A percentile compares a stretch with the other conserved stretches of the same genome.
phyloP scores from a whole-genome alignment of 83 land plant genomes.

The Diphasiastrum complanatum region DNA sequence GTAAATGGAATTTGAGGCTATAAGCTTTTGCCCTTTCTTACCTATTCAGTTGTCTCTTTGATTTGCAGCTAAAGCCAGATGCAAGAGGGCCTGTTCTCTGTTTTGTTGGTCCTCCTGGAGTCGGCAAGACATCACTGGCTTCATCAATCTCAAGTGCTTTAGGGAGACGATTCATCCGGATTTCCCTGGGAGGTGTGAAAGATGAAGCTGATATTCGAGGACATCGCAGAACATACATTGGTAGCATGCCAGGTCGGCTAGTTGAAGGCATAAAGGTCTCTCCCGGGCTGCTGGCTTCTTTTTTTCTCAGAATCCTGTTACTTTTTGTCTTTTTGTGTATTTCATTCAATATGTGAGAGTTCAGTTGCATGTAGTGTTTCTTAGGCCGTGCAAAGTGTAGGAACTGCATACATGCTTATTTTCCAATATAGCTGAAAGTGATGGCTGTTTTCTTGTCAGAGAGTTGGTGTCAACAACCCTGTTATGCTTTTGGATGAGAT shows the following conservation, averaged over 20 bases:
- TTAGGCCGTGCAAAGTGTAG: too few relatives aligned
- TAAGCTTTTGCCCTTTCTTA: not conserved
- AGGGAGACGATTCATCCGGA: slow-evolving; percentile 76
- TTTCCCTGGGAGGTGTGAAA: slow-evolving; percentile 96
- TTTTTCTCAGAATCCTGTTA: too few relatives aligned
- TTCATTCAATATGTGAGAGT: too few relatives aligned
- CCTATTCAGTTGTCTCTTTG: not conserved
- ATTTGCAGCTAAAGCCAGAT: slow-evolving; percentile 91
- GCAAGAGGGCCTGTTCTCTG: slow-evolving; percentile 95
- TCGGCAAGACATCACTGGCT: slow-evolving; percentile 96
- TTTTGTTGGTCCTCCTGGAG: slow-evolving; percentile 99
- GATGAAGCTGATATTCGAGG: slow-evolving; percentile 99
- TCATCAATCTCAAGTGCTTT: slow-evolving; percentile 93
- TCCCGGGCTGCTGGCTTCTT: too few relatives aligned
- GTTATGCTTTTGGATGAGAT: slow-evolving; percentile 96
- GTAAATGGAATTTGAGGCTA: slow-evolving; percentile 5
- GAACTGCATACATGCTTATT: too few relatives aligned
- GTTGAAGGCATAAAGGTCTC: slow-evolving; percentile 92
- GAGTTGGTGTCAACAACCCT: slow-evolving; percentile 86
- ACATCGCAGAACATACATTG: slow-evolving; percentile 91
- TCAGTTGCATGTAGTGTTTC: too few relatives aligned
- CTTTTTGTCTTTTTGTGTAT: too few relatives aligned
- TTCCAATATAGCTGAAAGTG: slow-evolving; percentile 1
- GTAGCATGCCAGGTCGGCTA: slow-evolving; percentile 99
- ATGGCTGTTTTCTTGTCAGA: slow-evolving; percentile 35